Base-by-base conservation (phyloP, 257 asterid genomes). In the Penstemon newberryi region DNA sequence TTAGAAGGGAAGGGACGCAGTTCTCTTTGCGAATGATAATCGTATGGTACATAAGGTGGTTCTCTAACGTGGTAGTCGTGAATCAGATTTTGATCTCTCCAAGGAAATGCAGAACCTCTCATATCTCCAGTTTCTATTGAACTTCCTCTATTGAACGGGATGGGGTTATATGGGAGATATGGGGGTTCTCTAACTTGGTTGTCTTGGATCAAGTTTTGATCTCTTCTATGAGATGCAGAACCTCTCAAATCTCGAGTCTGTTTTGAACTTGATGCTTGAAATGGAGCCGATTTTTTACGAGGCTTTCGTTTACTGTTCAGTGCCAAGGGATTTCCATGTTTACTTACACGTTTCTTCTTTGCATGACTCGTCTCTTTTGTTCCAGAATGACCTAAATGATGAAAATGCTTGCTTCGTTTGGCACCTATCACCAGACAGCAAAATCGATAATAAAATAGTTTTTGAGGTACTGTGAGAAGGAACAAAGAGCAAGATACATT, bases 371-470 rank as follows among this genome's bases (percentile, higher is more conserved):
- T 52, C 70, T 54, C 73, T 61, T 52, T 73, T 55, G 45, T 53
- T 71, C 72, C 66, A 40, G 82, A 71, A 55, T 81, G 62, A 70
- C 70, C 70, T 52, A 50, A 50, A 46, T 60, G 77, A 68, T 39
- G 70, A 70, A 60, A 70, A 59, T 40, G 63, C 77, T 85, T 85
- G 75, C 57, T 74, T 33, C 62, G 76, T 64, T 75, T 85, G 69
- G 39, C 70, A 38, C 73, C 87, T 85, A 73, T 68, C 65, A 63
- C 39, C 36, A 71, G 44, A 77, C 44, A 57, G 64, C 56, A 53
- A 5, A 63, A 59, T 19, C 39, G 51, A 45, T 12, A 60, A 18
- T 54, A 40, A 67, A 38, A 63, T 59, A 57, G 37, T 6, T 25
- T 33, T 53, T 12, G 66, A 56, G 40, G 18, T 9, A 18, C 53